These are phyloP conservation scores for Neurospora sp. DNA, from an alignment of 495 filamentous ascomycete genomes.

Conservation along the genomic window DNA sequence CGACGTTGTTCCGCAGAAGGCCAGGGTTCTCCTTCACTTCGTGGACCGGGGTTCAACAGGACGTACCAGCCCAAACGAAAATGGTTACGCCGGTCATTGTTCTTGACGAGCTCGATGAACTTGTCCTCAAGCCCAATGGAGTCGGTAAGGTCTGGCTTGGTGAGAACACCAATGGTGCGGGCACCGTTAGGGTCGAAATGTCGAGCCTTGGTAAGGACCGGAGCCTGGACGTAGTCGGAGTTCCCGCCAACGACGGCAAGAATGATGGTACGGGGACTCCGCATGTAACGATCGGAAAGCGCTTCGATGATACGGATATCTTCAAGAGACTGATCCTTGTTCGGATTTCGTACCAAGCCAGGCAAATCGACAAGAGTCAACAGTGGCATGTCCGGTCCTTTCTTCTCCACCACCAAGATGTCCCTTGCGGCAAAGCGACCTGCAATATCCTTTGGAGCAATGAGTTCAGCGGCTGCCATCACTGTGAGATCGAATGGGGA, in stretches of 20 bases:
- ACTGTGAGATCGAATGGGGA: constrained; percentile 27
- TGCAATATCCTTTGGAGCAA: constrained; percentile 27
- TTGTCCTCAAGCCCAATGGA: constrained; percentile 35
- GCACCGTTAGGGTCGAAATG: constrained; percentile 32
- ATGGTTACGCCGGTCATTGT: constrained; percentile 41
- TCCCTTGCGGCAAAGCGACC: constrained; percentile 34
- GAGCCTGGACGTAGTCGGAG: constrained; percentile 40
- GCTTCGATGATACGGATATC: constrained; percentile 37
- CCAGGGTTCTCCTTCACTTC: constrained; percentile 25
- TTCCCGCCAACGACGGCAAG: constrained; percentile 44
- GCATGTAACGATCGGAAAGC: constrained; percentile 42
- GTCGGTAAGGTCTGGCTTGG: constrained; percentile 40
- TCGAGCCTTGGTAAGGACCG: constrained; percentile 34
- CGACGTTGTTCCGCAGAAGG: constrained; percentile 20
- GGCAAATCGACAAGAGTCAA: constrained; percentile 49
- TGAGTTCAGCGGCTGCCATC: constrained; percentile 24
- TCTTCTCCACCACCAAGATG: constrained; percentile 42
- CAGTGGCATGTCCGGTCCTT: constrained; percentile 42
- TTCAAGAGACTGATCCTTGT: constrained; percentile 34
- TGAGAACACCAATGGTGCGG: constrained; percentile 43
- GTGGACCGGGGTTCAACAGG: constrained; percentile 42
- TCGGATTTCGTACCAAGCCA: constrained; percentile 40
- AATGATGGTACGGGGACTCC: constrained; percentile 40
- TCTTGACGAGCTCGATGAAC: constrained; percentile 45
- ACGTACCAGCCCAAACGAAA: constrained; percentile 59